Evolutionary conservation across 306 rosid species (phyloP), one percentile per base, ranked within the genome.

Genomic region (Vigna trinervia): DNA sequence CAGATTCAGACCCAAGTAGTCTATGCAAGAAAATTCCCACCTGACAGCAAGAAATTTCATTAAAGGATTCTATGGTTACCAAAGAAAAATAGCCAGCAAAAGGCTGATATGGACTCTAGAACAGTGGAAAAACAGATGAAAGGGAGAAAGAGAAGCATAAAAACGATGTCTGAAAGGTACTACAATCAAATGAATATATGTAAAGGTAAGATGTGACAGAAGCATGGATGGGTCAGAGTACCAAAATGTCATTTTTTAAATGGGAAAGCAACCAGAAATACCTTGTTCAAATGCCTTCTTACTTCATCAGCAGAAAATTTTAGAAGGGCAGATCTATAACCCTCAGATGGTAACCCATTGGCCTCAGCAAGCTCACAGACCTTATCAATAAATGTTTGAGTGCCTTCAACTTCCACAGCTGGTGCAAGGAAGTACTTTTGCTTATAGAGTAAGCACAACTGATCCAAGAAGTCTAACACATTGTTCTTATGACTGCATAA

Each of bases 401-500:
- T 64, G 77, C 72, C 80, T 72, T 86, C 86, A 63, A 78, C 86
- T 76, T 76, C 86, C 82, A 62, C 77, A 26, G 86, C 78, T 34
- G 91, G 80, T 69, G 80, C 52, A 78, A 59, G 79, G 63, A 84
- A 51, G 88, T 84, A 89, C 41, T 83, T 84, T 78, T 89, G 88
- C 84, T 90, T 89, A 82, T 90, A 88, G 51, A 89, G 79, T 57
- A 96, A 90, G 79, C 88, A 88, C 43, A 89, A 64, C 77, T 88
- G 88, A 80, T 87, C 96, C 89, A 95, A 84, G 85, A 92, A 92
- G 81, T 85, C 73, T 66, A 95, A 75, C 36, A 80, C 85, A 6
- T 82, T 85, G 87, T 81, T 86, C 93, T 89, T 90, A 76, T 95
- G 96, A 86, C 99, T 95, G 96, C 82, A 89, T 36, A 71, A 79